Evolutionary conservation across 2,329 filamentous ascomycete species (phyloP).

Genomic region (Fusarium torulosum): DNA sequence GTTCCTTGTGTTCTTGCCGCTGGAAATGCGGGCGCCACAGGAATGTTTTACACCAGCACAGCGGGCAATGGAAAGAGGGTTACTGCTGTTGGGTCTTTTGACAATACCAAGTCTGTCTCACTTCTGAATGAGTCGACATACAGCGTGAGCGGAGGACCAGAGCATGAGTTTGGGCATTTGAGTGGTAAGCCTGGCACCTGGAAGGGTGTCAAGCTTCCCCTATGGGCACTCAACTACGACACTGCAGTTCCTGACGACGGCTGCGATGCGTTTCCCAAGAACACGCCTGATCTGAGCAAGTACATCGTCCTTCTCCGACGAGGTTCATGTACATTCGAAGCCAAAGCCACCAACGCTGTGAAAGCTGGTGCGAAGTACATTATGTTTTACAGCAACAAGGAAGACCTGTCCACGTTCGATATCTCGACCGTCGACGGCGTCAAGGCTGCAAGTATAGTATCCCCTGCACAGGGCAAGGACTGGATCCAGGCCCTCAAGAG

Average conservation of each 20-base stretch:
- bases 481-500: slow-evolving; percentile 60
- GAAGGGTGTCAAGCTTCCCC: slow-evolving; percentile 60
- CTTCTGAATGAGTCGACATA: slow-evolving; percentile 60
- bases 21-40: slow-evolving; percentile 62
- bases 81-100: slow-evolving; percentile 63
- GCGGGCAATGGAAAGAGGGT: slow-evolving; percentile 63
- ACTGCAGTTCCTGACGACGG: slow-evolving; percentile 61
- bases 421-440: slow-evolving; percentile 51
- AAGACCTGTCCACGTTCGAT: slow-evolving; percentile 53
- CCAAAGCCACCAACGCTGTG: slow-evolving; percentile 66
- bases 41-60: slow-evolving; percentile 63
- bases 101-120: slow-evolving; percentile 59
- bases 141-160: slow-evolving; percentile 52
- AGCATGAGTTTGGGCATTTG: slow-evolving; percentile 58
- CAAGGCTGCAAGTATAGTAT: slow-evolving; percentile 58
- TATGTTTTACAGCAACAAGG: slow-evolving; percentile 70
- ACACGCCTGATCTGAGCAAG: slow-evolving; percentile 68
- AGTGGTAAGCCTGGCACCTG: slow-evolving; percentile 58
- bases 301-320: slow-evolving; percentile 71
- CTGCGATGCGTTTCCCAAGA: slow-evolving; percentile 64
- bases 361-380: slow-evolving; percentile 70
- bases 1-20: slow-evolving; percentile 67
- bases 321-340: slow-evolving; percentile 67
- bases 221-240: slow-evolving; percentile 65
- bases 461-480: slow-evolving; percentile 55